phyloP scores from a whole-genome alignment of 495 filamentous ascomycete genomes.

The Penicillium daleae region DNA sequence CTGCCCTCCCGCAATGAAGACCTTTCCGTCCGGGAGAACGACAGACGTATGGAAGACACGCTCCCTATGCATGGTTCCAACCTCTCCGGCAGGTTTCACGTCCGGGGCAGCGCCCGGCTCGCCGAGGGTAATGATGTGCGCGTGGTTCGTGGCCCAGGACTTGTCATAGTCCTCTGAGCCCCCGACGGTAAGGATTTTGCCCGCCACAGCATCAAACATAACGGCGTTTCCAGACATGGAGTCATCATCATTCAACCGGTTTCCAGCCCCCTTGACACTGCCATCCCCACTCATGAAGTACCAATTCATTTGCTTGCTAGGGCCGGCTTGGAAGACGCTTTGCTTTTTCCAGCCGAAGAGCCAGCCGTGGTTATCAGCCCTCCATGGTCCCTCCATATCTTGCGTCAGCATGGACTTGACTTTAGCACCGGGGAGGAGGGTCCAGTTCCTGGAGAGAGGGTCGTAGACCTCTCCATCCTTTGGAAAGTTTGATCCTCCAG shows the following conservation, averaged over 20 bases:
- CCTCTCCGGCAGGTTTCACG: slow-evolving; percentile 32
- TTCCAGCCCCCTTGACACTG: slow-evolving; percentile 33
- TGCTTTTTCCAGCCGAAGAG: slow-evolving; percentile 60
- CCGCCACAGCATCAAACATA: slow-evolving; percentile 54
- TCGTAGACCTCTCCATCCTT: slow-evolving; percentile 64
- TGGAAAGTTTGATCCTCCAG: slow-evolving; percentile 34
- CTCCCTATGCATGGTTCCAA: slow-evolving; percentile 43
- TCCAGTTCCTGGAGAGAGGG: slow-evolving; percentile 41
- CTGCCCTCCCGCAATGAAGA: slow-evolving; percentile 62
- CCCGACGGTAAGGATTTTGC: slow-evolving; percentile 59
- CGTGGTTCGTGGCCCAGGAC: slow-evolving; percentile 41
- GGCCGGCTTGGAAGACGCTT: slow-evolving; percentile 60
- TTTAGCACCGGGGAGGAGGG: slow-evolving; percentile 37
- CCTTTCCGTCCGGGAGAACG: slow-evolving; percentile 58
- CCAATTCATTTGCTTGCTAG: slow-evolving; percentile 49
- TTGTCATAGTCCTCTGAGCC: slow-evolving; percentile 52
- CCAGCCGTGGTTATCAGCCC: slow-evolving; percentile 49
- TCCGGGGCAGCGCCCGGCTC: slow-evolving; percentile 17
- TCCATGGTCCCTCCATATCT: slow-evolving; percentile 41
- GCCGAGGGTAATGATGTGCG: slow-evolving; percentile 54
- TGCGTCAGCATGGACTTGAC: slow-evolving; percentile 55
- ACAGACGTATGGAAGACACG: slow-evolving; percentile 59
- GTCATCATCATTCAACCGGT: slow-evolving; percentile 48
- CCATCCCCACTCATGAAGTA: slow-evolving; percentile 50
- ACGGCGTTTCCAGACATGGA: slow-evolving; percentile 57